Evolutionary conservation across 1,284 basidiomycete genomes (phyloP), one percentile per base, ranked within the genome.

Genomic region (Pyrrhoderma lamaoense): DNA sequence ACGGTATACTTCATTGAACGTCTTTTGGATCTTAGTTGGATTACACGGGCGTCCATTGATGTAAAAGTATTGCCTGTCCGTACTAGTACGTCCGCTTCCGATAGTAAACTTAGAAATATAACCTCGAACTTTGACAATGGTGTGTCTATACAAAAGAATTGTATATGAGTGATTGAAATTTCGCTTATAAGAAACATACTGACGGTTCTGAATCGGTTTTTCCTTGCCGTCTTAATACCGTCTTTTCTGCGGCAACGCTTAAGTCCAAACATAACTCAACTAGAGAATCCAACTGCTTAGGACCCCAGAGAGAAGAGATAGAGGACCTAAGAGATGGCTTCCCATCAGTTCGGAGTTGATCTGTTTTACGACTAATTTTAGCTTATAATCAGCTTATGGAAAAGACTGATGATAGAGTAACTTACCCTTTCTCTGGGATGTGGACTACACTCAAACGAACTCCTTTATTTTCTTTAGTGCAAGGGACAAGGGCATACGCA

Each of bases 1-100:
- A 49, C 85, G 83, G 67, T 95, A 96, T 1, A 89, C 81, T 60
- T 96, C 93, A 62, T 95, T 95, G 67, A 95, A 78, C 0, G 82
- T 82, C 62, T 89, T 92, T 58, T 90, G 83, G 19, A 93, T 71
- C 85, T 90, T 93, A 3, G 74, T 69, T 2, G 88, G 74, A 54
- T 80, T 81, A 64, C 91, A 96, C 0, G 96, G 95, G 27, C 96
- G 72, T 0, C 93, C 91, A 61, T 99, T 99, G 61, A 99, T 75
- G 63, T 87, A 99, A 67, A 92, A 92, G 67, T 89, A 98, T 61
- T 98, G 95, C 1, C 94, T 71, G 63, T 98, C 96, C 0, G 83
- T 77, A 9, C 82, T 80, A 1, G 80, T 75, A 31, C 93, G 71
- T 2, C 94, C 95, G 50, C 79, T 77, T 0, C 82, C 82, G 1